phyloP scores from a whole-genome alignment of 495 filamentous ascomycete genomes.

The Neurospora sp. region DNA sequence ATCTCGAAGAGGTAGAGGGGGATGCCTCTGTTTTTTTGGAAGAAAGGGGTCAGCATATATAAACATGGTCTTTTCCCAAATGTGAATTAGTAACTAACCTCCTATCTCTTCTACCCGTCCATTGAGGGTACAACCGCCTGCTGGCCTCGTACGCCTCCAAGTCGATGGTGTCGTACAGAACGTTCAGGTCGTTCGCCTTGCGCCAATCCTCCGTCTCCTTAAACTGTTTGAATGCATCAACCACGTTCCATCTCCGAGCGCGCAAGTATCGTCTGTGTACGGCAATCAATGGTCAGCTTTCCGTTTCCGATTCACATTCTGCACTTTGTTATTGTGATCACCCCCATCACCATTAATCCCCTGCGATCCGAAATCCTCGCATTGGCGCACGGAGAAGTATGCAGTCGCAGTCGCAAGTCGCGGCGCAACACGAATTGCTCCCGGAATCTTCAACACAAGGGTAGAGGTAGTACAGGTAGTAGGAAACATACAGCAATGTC shows the following conservation, averaged over 20 bases:
- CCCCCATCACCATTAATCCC: background rate
- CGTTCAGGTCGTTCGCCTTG: constrained; percentile 61
- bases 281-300: background rate
- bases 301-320: background rate
- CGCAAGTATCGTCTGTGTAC: constrained; percentile 61
- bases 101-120: constrained; percentile 78
- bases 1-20: constrained; percentile 86
- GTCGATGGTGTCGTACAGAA: constrained; percentile 69
- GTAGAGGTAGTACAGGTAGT: background rate
- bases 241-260: constrained; percentile 61
- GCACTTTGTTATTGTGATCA: background rate
- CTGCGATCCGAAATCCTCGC: background rate
- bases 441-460: background rate
- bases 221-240: constrained; percentile 74
- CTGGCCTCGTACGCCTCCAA: constrained; percentile 72
- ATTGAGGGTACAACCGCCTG: constrained; percentile 79
- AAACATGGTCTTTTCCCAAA: background rate
- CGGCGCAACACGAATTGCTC: background rate
- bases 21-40: constrained; percentile 50
- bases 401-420: background rate
- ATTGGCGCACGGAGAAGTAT: background rate
- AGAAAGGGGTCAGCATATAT: background rate
- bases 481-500: constrained; percentile 57
- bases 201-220: constrained; percentile 85
- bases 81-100: constrained; percentile 16